Base-by-base conservation (phyloP, 495 filamentous ascomycete genomes). In the Corynascus novoguineensis region DNA sequence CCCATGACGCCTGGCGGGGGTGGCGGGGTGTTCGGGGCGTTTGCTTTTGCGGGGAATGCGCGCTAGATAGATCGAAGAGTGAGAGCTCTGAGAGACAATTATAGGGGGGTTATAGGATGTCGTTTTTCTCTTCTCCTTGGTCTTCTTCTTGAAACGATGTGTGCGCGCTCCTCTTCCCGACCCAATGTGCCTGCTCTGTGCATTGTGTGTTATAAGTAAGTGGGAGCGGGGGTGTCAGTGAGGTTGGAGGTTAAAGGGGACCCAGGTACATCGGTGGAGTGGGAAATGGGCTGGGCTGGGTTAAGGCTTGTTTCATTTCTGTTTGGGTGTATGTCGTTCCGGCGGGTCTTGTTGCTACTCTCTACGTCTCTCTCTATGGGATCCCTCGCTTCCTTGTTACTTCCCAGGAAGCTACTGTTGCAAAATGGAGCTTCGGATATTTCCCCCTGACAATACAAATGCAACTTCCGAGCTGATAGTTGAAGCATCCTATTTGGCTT, bases 1-100 rank as follows among this genome's bases (percentile, higher is more conserved):
- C 75, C 84, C 7, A 78, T 86, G 73, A 89, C 87, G 5, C 87
- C 87, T 0, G 86, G 86, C 28, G 83, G 80, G 11, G 82, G 80
- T 4, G 83, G 82, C 27, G 84, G 86, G 27, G 82, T 86, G 11
- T 83, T 83, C 69, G 80, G 81, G 15, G 64, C 70, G 51, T 83
- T 81, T 63, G 72, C 77, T 59, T 80, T 79, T 68, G 68, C 71
- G 29, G 58, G 67, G 19, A 68, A 66, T 55, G 52, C 50, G 37
- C 53, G 56, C 31, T 57, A 59, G 22, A 2, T 3, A n/a, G 27
- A n/a, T 1, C 19, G 47, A 19, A 49, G 29, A 27, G 8, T 49
- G 21, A 10, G 22, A 34, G n/a, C n/a, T n/a, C 32, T 14, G 12
- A n/a, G 10, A 45, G 15, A 14, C 1, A 7, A 15, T 21, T 21